These are phyloP conservation scores for Epichloe gansuensis DNA, from an alignment of 2,329 filamentous ascomycete species.

Conservation along the genomic window DNA sequence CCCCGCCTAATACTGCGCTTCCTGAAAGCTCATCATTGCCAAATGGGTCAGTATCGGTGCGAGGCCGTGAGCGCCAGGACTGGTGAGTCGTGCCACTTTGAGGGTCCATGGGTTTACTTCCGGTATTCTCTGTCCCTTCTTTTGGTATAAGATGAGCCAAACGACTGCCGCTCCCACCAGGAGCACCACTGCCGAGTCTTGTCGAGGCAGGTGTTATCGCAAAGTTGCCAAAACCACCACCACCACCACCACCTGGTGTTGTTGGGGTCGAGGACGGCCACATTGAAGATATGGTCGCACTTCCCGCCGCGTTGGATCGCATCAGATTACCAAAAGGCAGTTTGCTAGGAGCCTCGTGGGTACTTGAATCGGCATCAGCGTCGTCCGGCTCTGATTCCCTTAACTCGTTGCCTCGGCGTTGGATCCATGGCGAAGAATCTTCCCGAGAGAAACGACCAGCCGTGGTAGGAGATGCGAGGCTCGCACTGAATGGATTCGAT, in stretches of 20 bases:
- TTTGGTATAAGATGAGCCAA: conserved; percentile 78
- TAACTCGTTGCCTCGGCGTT: conserved; percentile 38
- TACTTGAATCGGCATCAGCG: conserved; percentile 25
- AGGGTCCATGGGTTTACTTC: conserved; percentile 37
- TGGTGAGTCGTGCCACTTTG: conserved; percentile 25
- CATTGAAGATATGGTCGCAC: conserved; percentile 30
- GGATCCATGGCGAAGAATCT: conserved; percentile 46
- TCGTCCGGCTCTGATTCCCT: conserved; percentile 44
- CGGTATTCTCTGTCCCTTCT: conserved; percentile 55
- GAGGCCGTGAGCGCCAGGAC: conserved; percentile 46
- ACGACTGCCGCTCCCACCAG: conserved; percentile 66
- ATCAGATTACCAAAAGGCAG: conserved; percentile 33
- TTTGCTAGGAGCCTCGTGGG: conserved; percentile 20
- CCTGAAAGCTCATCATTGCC: conserved; percentile 54
- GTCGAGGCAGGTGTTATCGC: conserved; percentile 47
- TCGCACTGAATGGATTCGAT: conserved; percentile 46
- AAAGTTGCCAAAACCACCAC: conserved; percentile 83
- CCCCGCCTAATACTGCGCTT: conserved; percentile 62
- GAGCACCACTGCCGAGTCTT: conserved; percentile 51
- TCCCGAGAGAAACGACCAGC: conserved; percentile 48
- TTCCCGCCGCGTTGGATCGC: conserved; percentile 42
- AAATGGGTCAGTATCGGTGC: conserved; percentile 65
- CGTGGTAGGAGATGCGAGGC: conserved; percentile 48
- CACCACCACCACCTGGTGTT: conserved; percentile 54
- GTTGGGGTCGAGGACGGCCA: conserved; percentile 38